phyloP scores from a whole-genome alignment of 345 rosid genomes.

The Eucalyptus leucophloia region DNA sequence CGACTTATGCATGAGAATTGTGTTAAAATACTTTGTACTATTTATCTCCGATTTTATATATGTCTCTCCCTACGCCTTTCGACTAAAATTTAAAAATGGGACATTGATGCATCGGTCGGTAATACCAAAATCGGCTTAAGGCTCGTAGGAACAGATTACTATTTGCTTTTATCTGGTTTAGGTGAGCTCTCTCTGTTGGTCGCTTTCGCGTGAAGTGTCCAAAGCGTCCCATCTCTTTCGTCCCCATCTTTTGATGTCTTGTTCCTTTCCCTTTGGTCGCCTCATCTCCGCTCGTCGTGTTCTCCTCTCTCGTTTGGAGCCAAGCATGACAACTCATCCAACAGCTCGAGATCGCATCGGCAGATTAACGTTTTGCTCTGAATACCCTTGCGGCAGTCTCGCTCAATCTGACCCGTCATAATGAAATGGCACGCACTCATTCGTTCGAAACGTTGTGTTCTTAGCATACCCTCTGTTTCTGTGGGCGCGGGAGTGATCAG shows the following conservation, averaged over 20 bases:
- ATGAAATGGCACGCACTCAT: not conserved
- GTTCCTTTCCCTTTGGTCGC: not conserved
- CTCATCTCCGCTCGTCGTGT: not conserved
- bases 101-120: not conserved
- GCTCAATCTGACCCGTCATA: not conserved
- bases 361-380: not conserved
- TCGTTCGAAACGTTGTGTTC: not conserved
- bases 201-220: not conserved
- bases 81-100: not conserved
- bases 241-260: not conserved
- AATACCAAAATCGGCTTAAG: not conserved
- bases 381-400: not conserved
- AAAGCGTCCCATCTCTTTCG: not conserved
- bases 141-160: not conserved
- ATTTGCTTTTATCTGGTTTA: not conserved
- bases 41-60: not conserved
- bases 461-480: not conserved
- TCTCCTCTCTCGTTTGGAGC: not conserved
- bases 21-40: not conserved
- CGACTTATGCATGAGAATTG: not conserved
- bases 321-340: not conserved
- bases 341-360: not conserved
- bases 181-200: not conserved
- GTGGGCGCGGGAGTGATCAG: not conserved
- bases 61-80: not conserved